Evolutionary conservation across 192 early-diverging fungal species (phyloP), one percentile per base, ranked within the genome.

Genomic region (Chytriomyces sp.): DNA sequence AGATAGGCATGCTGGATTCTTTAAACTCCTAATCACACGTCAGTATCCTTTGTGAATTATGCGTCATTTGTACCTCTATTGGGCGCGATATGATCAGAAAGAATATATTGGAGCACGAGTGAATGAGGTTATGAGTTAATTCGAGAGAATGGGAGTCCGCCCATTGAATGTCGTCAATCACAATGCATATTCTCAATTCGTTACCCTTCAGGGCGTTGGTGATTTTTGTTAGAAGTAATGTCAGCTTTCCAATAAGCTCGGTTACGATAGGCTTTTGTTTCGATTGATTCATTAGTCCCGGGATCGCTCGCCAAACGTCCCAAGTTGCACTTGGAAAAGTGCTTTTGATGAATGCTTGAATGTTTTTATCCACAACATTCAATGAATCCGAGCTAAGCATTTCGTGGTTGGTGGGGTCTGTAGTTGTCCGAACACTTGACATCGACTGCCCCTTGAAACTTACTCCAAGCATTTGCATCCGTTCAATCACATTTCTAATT

Each of bases 121-220:
- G 25, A 5, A 62, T 36, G 64, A 65, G 10, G 22, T 65, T n/a
- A n/a, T 40, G n/a, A n/a, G 64, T 65, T 25, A 52, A n/a, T 26
- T 52, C 64, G 14, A 44, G 8, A 5, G 64, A 65, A 25, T 52
- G 12, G 10, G 39, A 49, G 28, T 65, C 64, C n/a, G 40, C 49
- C 64, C 64, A 65, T 52, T 65, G 64, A 17, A 52, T n/a, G 31
- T 65, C 64, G 41, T 65, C 64, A 5, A 65, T 5, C 5, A 65
- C 8, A 17, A 65, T 44, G 41, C 41, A 44, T 12, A 52, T 28
- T 22, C 34, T 5, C 22, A 17, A 5, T 17, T 25, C 19, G n/a
- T 65, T 62, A 7, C 14, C 8, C 5, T 25, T 5, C 25, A 34
- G 8, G 8, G 37, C 31, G 60, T 26, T 4, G 4, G 17, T 19